phyloP scores from a whole-genome alignment of 805 yeast genomes.

The Lipomyces starkeyi region DNA sequence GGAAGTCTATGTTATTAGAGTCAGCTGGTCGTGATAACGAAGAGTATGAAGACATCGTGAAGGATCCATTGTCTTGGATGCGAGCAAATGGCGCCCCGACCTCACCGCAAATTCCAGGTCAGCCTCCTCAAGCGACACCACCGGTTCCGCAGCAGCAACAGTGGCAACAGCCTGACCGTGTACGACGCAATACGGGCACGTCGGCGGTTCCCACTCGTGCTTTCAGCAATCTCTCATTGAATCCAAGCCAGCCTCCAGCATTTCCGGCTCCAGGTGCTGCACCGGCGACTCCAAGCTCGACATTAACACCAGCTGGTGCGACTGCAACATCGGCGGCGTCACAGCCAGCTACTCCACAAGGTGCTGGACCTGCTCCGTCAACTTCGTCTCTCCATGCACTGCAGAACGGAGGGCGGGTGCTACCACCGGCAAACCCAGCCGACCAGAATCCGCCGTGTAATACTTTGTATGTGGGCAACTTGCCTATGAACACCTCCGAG shows the following conservation, averaged over 20 bases:
- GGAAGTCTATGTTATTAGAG: slow-evolving; percentile 44
- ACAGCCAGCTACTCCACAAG: slow-evolving; percentile 1
- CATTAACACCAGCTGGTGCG: slow-evolving; percentile 10
- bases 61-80: slow-evolving; percentile 43
- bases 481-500: slow-evolving; percentile 97
- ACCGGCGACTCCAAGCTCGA: slow-evolving; percentile 1
- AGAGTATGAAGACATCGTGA: slow-evolving; percentile 44
- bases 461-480: slow-evolving; percentile 93
- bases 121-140: not conserved
- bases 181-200: not conserved
- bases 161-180: slow-evolving; percentile 26
- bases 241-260: not conserved
- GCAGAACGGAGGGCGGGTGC: slow-evolving; percentile 49
- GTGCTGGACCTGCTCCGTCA: slow-evolving; percentile 2
- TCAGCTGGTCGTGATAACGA: slow-evolving; percentile 44
- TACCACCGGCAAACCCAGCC: slow-evolving; percentile 85
- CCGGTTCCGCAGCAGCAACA: slow-evolving; percentile 11
- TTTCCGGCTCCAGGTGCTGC: slow-evolving; percentile 8
- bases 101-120: not conserved
- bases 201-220: slow-evolving; percentile 1
- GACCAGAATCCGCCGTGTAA: slow-evolving; percentile 99
- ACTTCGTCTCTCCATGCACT: slow-evolving; percentile 45
- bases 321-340: not conserved
- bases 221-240: slow-evolving; percentile 1
- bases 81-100: slow-evolving; percentile 12